phyloP scores from a whole-genome alignment of 306 rosid genomes.

The Elaeagnus macrophylla region DNA sequence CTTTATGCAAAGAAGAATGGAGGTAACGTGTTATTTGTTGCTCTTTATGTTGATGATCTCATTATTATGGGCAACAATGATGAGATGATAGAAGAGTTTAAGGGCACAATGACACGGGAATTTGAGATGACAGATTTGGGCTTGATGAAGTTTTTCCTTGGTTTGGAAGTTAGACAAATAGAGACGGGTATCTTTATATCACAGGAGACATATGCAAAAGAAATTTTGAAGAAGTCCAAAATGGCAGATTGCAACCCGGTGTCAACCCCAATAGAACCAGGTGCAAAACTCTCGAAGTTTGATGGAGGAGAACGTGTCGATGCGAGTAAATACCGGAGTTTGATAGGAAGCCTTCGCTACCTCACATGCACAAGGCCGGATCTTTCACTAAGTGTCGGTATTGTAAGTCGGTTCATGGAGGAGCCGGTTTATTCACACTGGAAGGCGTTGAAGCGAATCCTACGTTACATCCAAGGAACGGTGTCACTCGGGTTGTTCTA shows the following conservation, averaged over 20 bases:
- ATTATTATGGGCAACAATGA: not conserved
- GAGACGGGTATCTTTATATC: not conserved
- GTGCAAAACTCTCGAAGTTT: not conserved
- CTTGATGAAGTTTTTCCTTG: not conserved
- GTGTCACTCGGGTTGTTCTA: not conserved
- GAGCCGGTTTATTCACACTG: not conserved
- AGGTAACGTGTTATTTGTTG: too few relatives aligned
- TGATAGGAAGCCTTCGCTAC: not conserved
- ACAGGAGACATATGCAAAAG: not conserved
- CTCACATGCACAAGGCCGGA: not conserved
- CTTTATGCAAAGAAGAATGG: too few relatives aligned
- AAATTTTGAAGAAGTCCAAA: not conserved
- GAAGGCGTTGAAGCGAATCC: not conserved
- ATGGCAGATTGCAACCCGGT: not conserved
- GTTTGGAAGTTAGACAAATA: not conserved
- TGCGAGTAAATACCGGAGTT: not conserved
- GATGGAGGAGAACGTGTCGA: not conserved
- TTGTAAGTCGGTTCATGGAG: not conserved
- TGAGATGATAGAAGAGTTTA: not conserved
- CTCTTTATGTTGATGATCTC: not conserved
- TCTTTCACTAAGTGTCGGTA: not conserved
- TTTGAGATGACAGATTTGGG: not conserved
- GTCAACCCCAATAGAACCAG: too few relatives aligned
- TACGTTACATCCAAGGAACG: not conserved
- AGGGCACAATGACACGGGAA: not conserved